Percentiles rank a stretch among this genome's conserved stretches.
These are phyloP conservation scores for Globisporangium splendens DNA, from an alignment of 352 stramenopile species.

Conservation along the genomic window DNA sequence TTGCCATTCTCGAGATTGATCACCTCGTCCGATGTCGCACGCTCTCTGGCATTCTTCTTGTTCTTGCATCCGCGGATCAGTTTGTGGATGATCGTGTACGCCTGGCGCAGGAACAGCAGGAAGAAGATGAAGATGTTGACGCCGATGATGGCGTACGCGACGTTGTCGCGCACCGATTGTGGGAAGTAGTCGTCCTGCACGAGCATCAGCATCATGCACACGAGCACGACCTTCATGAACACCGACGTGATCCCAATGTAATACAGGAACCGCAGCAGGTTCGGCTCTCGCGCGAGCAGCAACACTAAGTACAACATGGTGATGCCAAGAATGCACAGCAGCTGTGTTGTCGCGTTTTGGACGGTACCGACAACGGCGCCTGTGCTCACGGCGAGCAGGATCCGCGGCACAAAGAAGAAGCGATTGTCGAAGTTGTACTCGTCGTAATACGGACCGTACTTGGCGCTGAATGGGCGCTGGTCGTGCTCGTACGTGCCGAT, in stretches of 20 bases:
- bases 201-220: constrained; percentile 79
- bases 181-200: constrained; percentile 78
- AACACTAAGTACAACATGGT: constrained; percentile 71
- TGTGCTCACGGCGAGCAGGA: constrained; percentile 64
- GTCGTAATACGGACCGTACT: constrained; percentile 87
- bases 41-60: constrained; percentile 16
- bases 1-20: constrained; percentile 59
- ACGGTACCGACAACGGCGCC: constrained; percentile 72
- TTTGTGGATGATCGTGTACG: constrained; percentile 77
- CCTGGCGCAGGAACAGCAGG: constrained; percentile 72
- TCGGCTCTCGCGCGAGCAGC: constrained; percentile 66
- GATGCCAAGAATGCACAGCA: constrained; percentile 69
- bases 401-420: constrained; percentile 84
- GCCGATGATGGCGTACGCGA: constrained; percentile 82
- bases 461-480: constrained; percentile 69
- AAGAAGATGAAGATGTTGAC: constrained; percentile 85
- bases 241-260: constrained; percentile 76
- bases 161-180: constrained; percentile 74
- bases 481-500: constrained; percentile 75
- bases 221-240: constrained; percentile 79
- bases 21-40: constrained; percentile 21
- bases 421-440: constrained; percentile 90
- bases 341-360: constrained; percentile 58
- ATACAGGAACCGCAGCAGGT: constrained; percentile 78
- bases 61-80: constrained; percentile 48